These are phyloP conservation scores for Termitomyces heimii DNA, from an alignment of 768 basidiomycete species.

Conservation along the genomic window DNA sequence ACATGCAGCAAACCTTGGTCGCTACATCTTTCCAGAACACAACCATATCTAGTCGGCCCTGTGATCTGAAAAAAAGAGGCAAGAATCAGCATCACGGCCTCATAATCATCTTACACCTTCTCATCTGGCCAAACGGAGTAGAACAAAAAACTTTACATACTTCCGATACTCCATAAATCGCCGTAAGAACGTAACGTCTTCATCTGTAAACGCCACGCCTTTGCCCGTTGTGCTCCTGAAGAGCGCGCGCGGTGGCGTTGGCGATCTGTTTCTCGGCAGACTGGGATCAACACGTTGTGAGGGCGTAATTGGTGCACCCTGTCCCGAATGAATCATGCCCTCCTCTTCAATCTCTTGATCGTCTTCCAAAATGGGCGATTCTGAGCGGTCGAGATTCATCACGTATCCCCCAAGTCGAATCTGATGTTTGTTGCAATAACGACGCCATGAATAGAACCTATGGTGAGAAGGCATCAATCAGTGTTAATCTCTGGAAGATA, in stretches of 20 bases:
- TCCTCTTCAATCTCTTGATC: slow-evolving; percentile 39
- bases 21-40: slow-evolving; percentile 78
- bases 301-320: slow-evolving; percentile 24
- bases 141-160: slow-evolving; percentile 31
- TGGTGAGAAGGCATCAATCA: not conserved
- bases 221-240: slow-evolving; percentile 86
- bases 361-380: slow-evolving; percentile 36
- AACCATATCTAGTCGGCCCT: slow-evolving; percentile 67
- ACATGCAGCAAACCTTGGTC: slow-evolving; percentile 37
- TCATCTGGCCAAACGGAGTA: not conserved
- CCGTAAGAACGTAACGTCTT: slow-evolving; percentile 74
- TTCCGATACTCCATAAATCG: slow-evolving; percentile 74
- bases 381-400: slow-evolving; percentile 59
- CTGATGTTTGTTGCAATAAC: slow-evolving; percentile 91
- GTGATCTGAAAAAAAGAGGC: slow-evolving; percentile 34
- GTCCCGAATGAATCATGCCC: slow-evolving; percentile 26
- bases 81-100: not conserved
- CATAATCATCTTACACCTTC: not conserved
- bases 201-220: slow-evolving; percentile 83
- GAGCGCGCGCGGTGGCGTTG: slow-evolving; percentile 74
- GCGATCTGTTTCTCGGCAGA: slow-evolving; percentile 56
- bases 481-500: not conserved
- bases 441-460: slow-evolving; percentile 87
- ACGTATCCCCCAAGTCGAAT: slow-evolving; percentile 83
- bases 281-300: slow-evolving; percentile 13